Evolutionary conservation across 164 flowering plant species (phyloP).

Genomic region (Amborella trichopoda): DNA sequence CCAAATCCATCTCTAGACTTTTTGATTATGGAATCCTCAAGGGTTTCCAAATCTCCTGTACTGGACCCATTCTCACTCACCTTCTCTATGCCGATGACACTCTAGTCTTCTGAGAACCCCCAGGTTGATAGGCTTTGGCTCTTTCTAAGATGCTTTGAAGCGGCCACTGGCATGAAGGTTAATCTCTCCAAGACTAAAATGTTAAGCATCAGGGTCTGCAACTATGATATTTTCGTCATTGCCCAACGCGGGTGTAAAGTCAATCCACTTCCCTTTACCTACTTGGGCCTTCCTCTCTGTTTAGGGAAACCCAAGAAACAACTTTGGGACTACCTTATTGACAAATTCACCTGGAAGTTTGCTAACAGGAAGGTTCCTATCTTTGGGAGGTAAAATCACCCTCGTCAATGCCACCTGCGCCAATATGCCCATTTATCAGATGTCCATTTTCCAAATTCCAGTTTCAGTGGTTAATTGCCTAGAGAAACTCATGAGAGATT

Average conservation of each 20-base stretch:
- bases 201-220: neutral
- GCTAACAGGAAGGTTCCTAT: no score
- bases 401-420: neutral
- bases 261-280: no score
- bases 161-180: no score
- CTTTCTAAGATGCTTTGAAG: no score
- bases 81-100: neutral
- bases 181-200: neutral
- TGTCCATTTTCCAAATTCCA: neutral
- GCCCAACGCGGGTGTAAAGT: no score
- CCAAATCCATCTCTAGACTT: neutral
- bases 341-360: no score
- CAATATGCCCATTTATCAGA: neutral
- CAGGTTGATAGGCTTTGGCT: no score
- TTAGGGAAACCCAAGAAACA: no score
- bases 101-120: neutral
- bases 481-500: neutral
- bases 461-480: neutral
- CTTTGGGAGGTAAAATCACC: no score
- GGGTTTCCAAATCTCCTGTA: neutral
- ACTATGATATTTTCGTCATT: neutral
- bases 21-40: neutral
- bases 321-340: no score
- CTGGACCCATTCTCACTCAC: no score
- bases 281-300: no score